Percentiles rank a stretch among this genome's conserved stretches.
phyloP scores from a whole-genome alignment of 345 rosid species.

The Eucalyptus curtisii region DNA sequence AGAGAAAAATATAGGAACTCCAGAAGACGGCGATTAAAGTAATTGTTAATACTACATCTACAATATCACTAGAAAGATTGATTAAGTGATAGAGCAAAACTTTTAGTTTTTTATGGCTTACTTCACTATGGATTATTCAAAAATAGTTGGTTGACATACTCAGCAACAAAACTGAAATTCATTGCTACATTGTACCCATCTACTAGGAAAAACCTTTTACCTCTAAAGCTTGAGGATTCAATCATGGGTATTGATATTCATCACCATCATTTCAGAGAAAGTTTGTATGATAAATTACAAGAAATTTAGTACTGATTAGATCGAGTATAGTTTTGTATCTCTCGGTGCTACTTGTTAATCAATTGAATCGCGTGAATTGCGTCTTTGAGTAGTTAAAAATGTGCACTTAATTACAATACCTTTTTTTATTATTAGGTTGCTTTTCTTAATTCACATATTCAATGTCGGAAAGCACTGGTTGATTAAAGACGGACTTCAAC shows the following conservation, averaged over 20 bases:
- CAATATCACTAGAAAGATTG: not conserved
- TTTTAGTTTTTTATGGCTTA: not conserved
- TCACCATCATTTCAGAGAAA: not conserved
- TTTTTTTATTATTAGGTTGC: not conserved
- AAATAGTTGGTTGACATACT: not conserved
- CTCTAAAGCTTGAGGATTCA: not conserved
- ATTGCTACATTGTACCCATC: not conserved
- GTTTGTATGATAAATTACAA: not conserved
- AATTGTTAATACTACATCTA: not conserved
- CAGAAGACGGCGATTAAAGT: not conserved
- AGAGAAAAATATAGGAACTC: not conserved
- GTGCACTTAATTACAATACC: not conserved
- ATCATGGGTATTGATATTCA: not conserved
- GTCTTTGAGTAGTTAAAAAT: not conserved
- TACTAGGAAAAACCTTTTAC: not conserved
- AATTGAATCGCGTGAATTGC: not conserved
- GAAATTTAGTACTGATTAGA: not conserved
- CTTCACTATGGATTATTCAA: not conserved
- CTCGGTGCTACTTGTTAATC: not conserved
- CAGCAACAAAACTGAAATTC: not conserved
- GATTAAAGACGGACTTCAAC: not conserved
- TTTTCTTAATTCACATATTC: not conserved
- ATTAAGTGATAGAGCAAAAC: not conserved
- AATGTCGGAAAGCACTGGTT: not conserved
- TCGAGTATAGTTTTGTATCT: not conserved